These are phyloP conservation scores for Nothophoma quercina DNA, from an alignment of 2,329 filamentous ascomycete species.

Conservation along the genomic window DNA sequence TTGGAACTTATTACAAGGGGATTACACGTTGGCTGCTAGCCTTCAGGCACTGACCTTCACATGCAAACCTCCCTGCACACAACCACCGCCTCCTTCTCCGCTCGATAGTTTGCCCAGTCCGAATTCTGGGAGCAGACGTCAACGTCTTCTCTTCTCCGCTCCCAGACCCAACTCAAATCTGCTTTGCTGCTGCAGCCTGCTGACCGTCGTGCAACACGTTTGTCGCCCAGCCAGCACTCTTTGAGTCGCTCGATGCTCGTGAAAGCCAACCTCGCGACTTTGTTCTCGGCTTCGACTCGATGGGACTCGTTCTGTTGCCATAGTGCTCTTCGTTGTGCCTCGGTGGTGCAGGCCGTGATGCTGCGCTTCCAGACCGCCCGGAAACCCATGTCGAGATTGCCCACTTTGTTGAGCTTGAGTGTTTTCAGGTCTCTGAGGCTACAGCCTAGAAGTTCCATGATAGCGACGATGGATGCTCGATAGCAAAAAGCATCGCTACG, in stretches of 20 bases:
- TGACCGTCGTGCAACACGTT: constrained; percentile 23
- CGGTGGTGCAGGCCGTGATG: constrained; percentile 17
- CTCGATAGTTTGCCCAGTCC: constrained; percentile 17
- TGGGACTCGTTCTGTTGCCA: constrained; percentile 23
- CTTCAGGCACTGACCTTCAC: neutral
- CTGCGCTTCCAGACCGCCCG: constrained; percentile 24
- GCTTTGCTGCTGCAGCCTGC: neutral
- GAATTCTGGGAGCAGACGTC: constrained; percentile 6
- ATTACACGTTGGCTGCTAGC: neutral
- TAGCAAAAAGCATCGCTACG: constrained; percentile 27
- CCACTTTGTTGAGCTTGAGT: constrained; percentile 21
- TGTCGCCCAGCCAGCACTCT: constrained; percentile 27
- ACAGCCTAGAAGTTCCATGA: constrained; percentile 13
- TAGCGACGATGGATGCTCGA: constrained; percentile 16
- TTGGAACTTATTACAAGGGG: neutral
- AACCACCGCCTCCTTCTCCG: constrained; percentile 23
- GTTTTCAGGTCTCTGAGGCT: constrained; percentile 13
- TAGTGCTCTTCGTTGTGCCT: constrained; percentile 16
- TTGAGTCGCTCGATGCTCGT: constrained; percentile 7
- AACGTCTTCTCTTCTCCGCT: constrained; percentile 17
- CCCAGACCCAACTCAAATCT: constrained; percentile 23
- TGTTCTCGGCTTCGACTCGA: constrained; percentile 26
- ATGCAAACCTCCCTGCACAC: constrained; percentile 19
- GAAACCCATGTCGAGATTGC: constrained; percentile 25
- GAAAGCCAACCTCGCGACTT: constrained; percentile 23